Percentiles rank a stretch among this genome's conserved stretches.
phyloP scores from a whole-genome alignment of 2,329 filamentous ascomycete genomes.

The Epichloe glyceriae region DNA sequence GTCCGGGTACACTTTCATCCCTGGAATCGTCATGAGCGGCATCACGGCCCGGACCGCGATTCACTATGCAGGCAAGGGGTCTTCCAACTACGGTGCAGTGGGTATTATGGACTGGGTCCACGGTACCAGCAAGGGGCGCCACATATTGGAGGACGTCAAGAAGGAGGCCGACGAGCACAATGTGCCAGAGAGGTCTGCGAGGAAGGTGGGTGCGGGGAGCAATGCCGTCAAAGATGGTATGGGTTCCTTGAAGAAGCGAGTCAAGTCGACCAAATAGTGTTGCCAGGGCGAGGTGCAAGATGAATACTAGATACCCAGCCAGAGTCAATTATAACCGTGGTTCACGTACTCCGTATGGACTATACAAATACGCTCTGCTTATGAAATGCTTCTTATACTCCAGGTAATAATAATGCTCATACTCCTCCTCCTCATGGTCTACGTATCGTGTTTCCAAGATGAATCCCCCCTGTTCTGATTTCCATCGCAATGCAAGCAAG shows the following conservation, averaged over 20 bases:
- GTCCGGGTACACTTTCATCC: constrained; percentile 52
- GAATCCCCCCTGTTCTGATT: too few relatives aligned
- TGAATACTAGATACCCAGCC: not conserved
- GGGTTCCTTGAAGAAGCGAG: constrained; percentile 15
- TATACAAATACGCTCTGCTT: too few relatives aligned
- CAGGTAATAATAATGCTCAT: too few relatives aligned
- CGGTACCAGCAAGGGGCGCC: constrained; percentile 40
- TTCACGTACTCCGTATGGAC: too few relatives aligned
- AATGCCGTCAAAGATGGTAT: constrained; percentile 18
- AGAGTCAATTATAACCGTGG: too few relatives aligned
- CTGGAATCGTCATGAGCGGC: constrained; percentile 40
- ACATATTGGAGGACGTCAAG: constrained; percentile 40
- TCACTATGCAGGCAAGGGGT: constrained; percentile 36
- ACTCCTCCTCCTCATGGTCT: too few relatives aligned
- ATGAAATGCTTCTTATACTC: too few relatives aligned
- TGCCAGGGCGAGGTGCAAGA: not conserved
- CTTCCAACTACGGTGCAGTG: constrained; percentile 48
- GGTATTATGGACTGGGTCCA: constrained; percentile 50
- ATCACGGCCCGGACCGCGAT: constrained; percentile 28
- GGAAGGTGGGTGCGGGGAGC: constrained; percentile 21
- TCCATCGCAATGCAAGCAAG: too few relatives aligned
- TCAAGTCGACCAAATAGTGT: constrained; percentile 15
- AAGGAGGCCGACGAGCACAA: constrained; percentile 44
- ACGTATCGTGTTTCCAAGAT: too few relatives aligned
- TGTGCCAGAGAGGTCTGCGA: constrained; percentile 28